A percentile compares a stretch with the other conserved stretches of the same genome.
Conservation (phyloP, 257 asterid genomes). For the Fraxinus anomala region DNA sequence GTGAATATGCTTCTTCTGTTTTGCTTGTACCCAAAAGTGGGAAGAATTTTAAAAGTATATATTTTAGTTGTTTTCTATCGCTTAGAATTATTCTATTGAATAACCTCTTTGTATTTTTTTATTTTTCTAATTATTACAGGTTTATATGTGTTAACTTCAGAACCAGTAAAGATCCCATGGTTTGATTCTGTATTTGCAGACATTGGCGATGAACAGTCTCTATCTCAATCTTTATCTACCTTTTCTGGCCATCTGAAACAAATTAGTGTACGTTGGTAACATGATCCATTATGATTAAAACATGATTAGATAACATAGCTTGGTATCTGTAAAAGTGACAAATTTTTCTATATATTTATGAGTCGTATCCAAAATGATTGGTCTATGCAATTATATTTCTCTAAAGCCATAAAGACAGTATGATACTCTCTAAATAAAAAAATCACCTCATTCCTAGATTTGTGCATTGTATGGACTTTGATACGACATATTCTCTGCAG, state of each 20-base stretch:
- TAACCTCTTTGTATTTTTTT: conserved; percentile 10
- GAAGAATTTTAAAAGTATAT: not conserved
- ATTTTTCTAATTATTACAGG: conserved; percentile 53
- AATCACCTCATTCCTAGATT: not conserved
- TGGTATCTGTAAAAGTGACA: not conserved
- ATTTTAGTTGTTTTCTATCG: not conserved
- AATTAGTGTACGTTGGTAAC: conserved; percentile 74
- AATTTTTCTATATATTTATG: conserved; percentile 14
- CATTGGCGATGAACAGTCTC: conserved; percentile 97
- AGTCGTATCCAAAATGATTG: not conserved
- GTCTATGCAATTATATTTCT: not conserved
- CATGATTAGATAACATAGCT: not conserved
- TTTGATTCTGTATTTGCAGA: conserved; percentile 95
- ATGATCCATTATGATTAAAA: conserved; percentile 15
- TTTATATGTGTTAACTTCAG: conserved; percentile 86
- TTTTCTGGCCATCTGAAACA: conserved; percentile 98
- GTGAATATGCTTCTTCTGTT: conserved; percentile 1
- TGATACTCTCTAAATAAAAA: not conserved
- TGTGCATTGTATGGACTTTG: not conserved
- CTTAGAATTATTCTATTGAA: not conserved
- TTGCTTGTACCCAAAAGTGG: not conserved
- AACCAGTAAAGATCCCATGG: conserved; percentile 93
- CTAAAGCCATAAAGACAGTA: not conserved
- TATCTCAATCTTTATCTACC: conserved; percentile 94
- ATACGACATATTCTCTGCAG: not conserved